phyloP scores from a whole-genome alignment of 164 flowering plant species.

The Akebia trifoliata region DNA sequence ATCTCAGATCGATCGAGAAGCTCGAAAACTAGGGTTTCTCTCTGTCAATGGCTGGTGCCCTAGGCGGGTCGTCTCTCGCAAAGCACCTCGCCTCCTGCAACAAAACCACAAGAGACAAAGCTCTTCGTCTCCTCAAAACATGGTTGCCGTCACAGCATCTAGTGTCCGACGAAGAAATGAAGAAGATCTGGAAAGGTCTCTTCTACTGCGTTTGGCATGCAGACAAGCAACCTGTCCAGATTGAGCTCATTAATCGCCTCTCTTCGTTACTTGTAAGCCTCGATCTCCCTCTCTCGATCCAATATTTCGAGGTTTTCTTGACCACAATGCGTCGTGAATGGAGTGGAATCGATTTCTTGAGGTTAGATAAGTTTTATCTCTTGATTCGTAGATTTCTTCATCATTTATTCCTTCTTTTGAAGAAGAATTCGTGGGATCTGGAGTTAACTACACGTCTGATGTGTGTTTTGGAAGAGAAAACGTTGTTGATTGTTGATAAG shows the following conservation, averaged over 20 bases:
- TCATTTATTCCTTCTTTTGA: conserved; percentile 38
- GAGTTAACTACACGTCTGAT: conserved; percentile 29
- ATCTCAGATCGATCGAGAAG: background rate
- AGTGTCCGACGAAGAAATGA: conserved; percentile 51
- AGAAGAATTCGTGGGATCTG: conserved; percentile 52
- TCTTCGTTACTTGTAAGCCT: conserved; percentile 39
- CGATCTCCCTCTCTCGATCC: conserved; percentile 33
- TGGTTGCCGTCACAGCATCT: conserved; percentile 51
- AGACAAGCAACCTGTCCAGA: conserved; percentile 35
- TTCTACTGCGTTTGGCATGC: conserved; percentile 64
- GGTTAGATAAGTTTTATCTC: conserved; percentile 86
- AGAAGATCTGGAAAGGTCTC: conserved; percentile 85
- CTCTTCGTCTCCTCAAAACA: conserved; percentile 37
- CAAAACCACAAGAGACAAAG: conserved; percentile 42
- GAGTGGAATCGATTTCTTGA: conserved; percentile 69
- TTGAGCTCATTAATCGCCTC: conserved; percentile 49
- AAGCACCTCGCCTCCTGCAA: conserved; percentile 64
- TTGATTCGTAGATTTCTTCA: conserved; percentile 57
- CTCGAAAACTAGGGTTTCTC: conserved; percentile 1
- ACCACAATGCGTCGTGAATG: conserved; percentile 87
- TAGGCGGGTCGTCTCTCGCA: conserved; percentile 27
- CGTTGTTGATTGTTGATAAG: conserved; percentile 42
- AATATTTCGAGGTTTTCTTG: conserved; percentile 56
- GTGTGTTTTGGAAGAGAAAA: conserved; percentile 38
- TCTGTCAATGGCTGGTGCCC: conserved; percentile 11